Conservation (phyloP, 129 eudicot genomes). For the Centaurea solstitialis region DNA sequence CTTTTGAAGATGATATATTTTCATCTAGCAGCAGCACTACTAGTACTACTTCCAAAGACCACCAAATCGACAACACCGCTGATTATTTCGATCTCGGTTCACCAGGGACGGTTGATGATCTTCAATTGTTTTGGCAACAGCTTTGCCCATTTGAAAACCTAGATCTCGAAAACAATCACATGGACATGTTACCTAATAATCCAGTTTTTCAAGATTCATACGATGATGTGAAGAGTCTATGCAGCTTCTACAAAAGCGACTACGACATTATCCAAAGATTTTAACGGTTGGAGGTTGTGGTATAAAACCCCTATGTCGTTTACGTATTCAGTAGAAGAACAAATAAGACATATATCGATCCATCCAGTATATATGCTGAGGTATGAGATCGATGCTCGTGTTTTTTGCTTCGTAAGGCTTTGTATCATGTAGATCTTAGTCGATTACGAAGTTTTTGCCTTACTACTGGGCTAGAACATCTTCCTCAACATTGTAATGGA, state of each 20-base stretch:
- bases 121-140: constrained; percentile 15
- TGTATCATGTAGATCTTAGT: neutral
- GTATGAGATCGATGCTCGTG: neutral
- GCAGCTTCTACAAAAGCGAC: neutral
- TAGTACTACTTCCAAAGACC: neutral
- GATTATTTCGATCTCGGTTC: constrained; percentile 4
- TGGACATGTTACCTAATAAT: neutral
- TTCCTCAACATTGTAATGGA: neutral
- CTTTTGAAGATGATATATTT: neutral
- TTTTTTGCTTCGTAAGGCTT: neutral
- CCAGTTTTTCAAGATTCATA: neutral
- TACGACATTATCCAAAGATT: neutral
- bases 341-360: neutral
- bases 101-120: neutral
- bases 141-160: constrained; percentile 4
- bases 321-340: neutral
- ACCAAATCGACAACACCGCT: neutral
- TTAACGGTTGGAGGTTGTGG: neutral
- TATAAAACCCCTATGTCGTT: neutral
- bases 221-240: neutral
- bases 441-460: neutral
- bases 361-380: neutral
- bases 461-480: neutral
- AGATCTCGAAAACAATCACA: constrained; percentile 1
- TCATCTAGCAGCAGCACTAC: neutral